phyloP scores from a whole-genome alignment of 805 yeast species.

The Yueomyces sp. region DNA sequence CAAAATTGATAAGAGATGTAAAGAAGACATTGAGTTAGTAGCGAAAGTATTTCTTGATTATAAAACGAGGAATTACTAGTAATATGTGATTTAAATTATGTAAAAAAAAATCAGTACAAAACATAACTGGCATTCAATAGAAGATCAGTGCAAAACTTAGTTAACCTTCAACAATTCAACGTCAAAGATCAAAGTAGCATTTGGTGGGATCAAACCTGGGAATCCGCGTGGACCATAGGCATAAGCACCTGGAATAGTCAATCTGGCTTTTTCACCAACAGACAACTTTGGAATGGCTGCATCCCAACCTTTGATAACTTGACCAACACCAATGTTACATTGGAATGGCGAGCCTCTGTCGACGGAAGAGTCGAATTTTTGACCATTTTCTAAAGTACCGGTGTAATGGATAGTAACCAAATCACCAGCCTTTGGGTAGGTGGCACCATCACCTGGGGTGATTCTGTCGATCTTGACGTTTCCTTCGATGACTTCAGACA shows the following conservation, averaged over 20 bases:
- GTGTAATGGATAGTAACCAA: conserved; percentile 87
- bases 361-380: conserved; percentile 88
- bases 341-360: conserved; percentile 95
- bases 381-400: conserved; percentile 91
- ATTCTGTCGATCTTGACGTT: conserved; percentile 26
- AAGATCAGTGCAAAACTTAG: conserved; percentile 8
- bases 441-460: conserved; percentile 63
- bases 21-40: too few species aligned
- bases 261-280: conserved; percentile 82
- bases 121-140: too few species aligned
- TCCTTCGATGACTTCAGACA: conserved; percentile 28
- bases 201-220: conserved; percentile 95
- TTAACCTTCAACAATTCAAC: conserved; percentile 51
- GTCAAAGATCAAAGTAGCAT: conserved; percentile 81
- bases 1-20: too few species aligned
- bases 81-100: too few species aligned
- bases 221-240: conserved; percentile 92
- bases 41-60: too few species aligned
- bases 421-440: conserved; percentile 81
- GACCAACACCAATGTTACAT: conserved; percentile 88
- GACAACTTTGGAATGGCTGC: conserved; percentile 86
- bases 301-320: conserved; percentile 95
- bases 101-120: too few species aligned
- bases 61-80: too few species aligned
- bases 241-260: conserved; percentile 85